Base-by-base conservation (phyloP, 306 rosid genomes). In the Glycine soja region DNA sequence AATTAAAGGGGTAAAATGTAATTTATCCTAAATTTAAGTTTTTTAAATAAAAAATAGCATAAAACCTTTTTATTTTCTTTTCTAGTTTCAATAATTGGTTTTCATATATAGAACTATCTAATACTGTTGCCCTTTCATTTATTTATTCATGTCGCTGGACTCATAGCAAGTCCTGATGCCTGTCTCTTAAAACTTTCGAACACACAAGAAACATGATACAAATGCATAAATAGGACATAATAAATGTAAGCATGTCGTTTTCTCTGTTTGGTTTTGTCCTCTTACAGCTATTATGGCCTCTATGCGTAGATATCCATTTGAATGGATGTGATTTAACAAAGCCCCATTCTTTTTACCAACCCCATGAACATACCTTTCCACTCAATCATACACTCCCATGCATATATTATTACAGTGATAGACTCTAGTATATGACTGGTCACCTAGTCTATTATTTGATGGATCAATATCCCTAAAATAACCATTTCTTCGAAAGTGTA, bases 291-390 rank as follows among this genome's bases (percentile, higher is more conserved):
- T 79, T 15, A 66, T 79, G 76, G 51, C 76, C 72, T 72, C 65
- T 72, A 72, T 42, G 57, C 36, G 36, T 36, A 64, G 19, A 62
- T 16, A 16, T 64, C 46, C 47, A 36, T 74, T 74, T 64, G 61
- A 81, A 72, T 77, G 52, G 77, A 77, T 85, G 70, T 81, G 75
- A 77, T 45, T 68, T 30, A 74, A 59, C 65, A 78, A 72, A 51
- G 42, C 65, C 47, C 66, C 64, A 32, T 74, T 72, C 68, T 76
- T 75, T 70, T 80, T 62, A 79, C 80, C 87, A 83, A 83, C 65
- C 72, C 79, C 42, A 52, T 82, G 13, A 34, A 14, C 58, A 13
- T 79, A 34, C 56, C 47, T 74, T 78, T 85, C 66, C 16, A 77
- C 61, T 79, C 74, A 47, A 86, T 83, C 71, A 79, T 68, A 65